Conservation (phyloP, 371 early-diverging fungal genomes). For the Saksenaea oblongispora region DNA sequence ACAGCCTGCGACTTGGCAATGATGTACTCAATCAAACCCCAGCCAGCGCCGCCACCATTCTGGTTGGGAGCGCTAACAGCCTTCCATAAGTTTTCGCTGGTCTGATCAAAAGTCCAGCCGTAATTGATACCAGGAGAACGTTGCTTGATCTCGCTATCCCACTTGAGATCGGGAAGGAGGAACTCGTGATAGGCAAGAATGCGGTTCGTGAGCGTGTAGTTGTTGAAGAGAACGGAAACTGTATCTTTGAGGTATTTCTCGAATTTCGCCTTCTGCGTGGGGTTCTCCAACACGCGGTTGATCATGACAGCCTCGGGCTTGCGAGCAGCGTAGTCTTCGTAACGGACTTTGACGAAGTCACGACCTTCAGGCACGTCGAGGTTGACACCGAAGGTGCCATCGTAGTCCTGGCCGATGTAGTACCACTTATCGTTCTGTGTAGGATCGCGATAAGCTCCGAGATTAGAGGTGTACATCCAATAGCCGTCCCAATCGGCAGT, state of each 20-base stretch:
- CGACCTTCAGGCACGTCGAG: slow-evolving; percentile 28
- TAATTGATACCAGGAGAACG: slow-evolving; percentile 57
- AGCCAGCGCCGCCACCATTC: slow-evolving; percentile 51
- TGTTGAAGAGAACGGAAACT: slow-evolving; percentile 53
- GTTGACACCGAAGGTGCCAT: slow-evolving; percentile 62
- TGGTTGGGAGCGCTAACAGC: slow-evolving; percentile 33
- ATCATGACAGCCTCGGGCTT: slow-evolving; percentile 52
- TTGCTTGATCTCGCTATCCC: slow-evolving; percentile 56
- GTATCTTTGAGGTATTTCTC: slow-evolving; percentile 55
- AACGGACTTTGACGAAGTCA: slow-evolving; percentile 36
- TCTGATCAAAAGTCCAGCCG: slow-evolving; percentile 48
- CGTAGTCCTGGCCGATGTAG: slow-evolving; percentile 58
- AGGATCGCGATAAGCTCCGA: slow-evolving; percentile 44
- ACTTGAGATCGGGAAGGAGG: slow-evolving; percentile 50
- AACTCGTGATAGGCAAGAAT: slow-evolving; percentile 52
- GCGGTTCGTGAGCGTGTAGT: slow-evolving; percentile 51
- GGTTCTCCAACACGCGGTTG: slow-evolving; percentile 53
- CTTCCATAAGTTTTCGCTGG: slow-evolving; percentile 43
- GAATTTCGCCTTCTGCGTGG: slow-evolving; percentile 35
- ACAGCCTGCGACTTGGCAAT: slow-evolving; percentile 32
- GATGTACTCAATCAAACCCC: slow-evolving; percentile 56
- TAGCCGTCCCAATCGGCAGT: slow-evolving; percentile 52
- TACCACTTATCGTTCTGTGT: slow-evolving; percentile 44
- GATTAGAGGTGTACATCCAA: slow-evolving; percentile 47
- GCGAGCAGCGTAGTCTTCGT: slow-evolving; percentile 39